These are phyloP conservation scores for Aspergillus pseudoterreus DNA, from an alignment of 2,329 filamentous ascomycete species.

Conservation along the genomic window DNA sequence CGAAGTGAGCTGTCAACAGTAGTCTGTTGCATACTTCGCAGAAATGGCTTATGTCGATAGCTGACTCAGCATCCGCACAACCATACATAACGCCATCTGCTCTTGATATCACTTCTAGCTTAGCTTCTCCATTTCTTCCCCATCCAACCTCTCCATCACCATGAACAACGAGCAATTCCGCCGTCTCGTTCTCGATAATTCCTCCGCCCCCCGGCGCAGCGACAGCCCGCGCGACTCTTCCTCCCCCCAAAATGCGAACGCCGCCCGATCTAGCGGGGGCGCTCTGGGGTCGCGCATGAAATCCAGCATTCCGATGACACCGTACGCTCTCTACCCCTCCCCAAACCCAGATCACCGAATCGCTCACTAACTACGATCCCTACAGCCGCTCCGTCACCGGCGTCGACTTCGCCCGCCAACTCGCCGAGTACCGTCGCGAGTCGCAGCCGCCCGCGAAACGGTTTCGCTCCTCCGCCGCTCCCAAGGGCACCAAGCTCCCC, in stretches of 20 bases:
- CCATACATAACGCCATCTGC: too few species aligned
- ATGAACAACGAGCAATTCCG: slow-evolving; percentile 99
- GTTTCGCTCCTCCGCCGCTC: slow-evolving; percentile 69
- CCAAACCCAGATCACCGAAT: not conserved
- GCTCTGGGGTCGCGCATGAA: slow-evolving; percentile 73
- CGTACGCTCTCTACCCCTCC: slow-evolving; percentile 47
- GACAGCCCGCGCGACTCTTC: slow-evolving; percentile 9
- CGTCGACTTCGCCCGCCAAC: slow-evolving; percentile 76
- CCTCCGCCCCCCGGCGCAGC: slow-evolving; percentile 26
- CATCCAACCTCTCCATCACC: not conserved
- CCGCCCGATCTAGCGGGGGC: slow-evolving; percentile 40
- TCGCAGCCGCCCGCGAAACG: slow-evolving; percentile 62
- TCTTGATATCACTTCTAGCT: too few species aligned
- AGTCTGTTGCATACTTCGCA: not conserved
- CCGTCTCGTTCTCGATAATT: slow-evolving; percentile 61
- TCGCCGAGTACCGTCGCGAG: slow-evolving; percentile 67
- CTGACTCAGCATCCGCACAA: not conserved
- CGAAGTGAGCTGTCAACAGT: not conserved
- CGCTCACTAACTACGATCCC: not conserved
- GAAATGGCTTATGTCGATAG: not conserved
- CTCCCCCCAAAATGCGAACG: slow-evolving; percentile 1
- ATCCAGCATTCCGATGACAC: slow-evolving; percentile 89
- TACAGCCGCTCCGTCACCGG: slow-evolving; percentile 62
- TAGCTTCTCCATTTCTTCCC: not conserved
- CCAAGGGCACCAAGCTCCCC: slow-evolving; percentile 77